These are phyloP conservation scores for Phytophthora ohioensis DNA, from an alignment of 352 stramenopile genomes.

Conservation along the genomic window DNA sequence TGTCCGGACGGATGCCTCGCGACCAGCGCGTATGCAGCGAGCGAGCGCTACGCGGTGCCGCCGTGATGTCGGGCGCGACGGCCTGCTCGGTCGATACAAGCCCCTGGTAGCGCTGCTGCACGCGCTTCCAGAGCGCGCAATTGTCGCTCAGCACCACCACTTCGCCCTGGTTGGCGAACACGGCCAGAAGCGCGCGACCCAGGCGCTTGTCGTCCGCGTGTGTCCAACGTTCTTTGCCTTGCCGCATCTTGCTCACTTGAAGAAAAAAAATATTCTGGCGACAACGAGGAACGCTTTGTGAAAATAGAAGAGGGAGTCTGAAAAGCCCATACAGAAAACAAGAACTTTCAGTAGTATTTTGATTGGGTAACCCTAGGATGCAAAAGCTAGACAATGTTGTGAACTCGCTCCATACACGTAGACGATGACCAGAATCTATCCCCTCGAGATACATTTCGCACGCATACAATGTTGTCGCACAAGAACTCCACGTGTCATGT, in stretches of 20 bases:
- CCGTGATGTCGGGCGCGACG: conserved; percentile 15
- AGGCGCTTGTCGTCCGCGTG: conserved; percentile 43
- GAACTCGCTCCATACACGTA: conserved; percentile 19
- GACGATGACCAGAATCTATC: neutral
- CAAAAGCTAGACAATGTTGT: conserved; percentile 20
- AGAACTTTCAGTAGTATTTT: conserved; percentile 14
- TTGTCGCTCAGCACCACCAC: conserved; percentile 38
- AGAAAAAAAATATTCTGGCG: conserved; percentile 12
- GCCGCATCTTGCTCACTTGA: conserved; percentile 31
- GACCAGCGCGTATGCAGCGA: conserved; percentile 45
- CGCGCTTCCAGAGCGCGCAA: conserved; percentile 40
- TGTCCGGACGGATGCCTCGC: conserved; percentile 36
- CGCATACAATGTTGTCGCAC: conserved; percentile 3
- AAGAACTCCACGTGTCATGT: conserved; percentile 16
- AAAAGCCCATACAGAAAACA: conserved; percentile 23
- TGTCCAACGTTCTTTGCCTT: conserved; percentile 44
- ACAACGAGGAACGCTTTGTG: conserved; percentile 2
- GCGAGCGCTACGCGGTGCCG: conserved; percentile 30
- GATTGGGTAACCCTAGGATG: conserved; percentile 9
- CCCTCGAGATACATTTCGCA: conserved; percentile 18
- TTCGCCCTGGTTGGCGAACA: conserved; percentile 34
- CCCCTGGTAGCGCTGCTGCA: conserved; percentile 42
- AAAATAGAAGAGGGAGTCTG: conserved; percentile 30
- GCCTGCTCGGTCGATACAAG: conserved; percentile 31
- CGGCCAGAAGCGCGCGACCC: conserved; percentile 33